Percentiles rank a stretch among this genome's conserved stretches.
These are phyloP conservation scores for Talinum fruticosum DNA, from an alignment of 148 eudicot genomes.

Conservation along the genomic window DNA sequence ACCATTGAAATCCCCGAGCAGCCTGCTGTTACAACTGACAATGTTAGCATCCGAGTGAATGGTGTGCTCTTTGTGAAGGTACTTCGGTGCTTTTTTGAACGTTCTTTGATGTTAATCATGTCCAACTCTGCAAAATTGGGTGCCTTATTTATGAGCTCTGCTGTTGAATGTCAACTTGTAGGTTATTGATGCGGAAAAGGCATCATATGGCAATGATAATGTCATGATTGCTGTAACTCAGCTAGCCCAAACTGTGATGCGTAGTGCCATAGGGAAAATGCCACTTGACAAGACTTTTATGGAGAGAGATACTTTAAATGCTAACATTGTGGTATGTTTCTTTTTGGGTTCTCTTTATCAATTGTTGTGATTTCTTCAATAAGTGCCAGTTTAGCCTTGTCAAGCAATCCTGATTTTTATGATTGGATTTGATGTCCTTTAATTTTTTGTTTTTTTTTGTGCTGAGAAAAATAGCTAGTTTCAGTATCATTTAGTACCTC, in stretches of 20 bases:
- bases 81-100: not conserved
- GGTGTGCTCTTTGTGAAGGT: constrained; percentile 93
- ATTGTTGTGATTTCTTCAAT: not conserved
- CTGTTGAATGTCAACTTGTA: constrained; percentile 29
- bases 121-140: not conserved
- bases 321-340: constrained; percentile 77
- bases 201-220: constrained; percentile 91
- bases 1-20: constrained; percentile 82
- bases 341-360: not conserved
- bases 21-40: constrained; percentile 86
- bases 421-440: not conserved
- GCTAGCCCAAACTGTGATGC: constrained; percentile 94
- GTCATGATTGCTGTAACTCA: constrained; percentile 79
- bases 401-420: not conserved
- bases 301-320: constrained; percentile 88
- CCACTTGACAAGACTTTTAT: constrained; percentile 91
- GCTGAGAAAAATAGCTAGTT: not conserved
- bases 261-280: constrained; percentile 89
- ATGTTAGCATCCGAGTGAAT: constrained; percentile 78
- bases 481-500: not conserved
- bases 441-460: not conserved
- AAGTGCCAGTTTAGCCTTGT: not conserved
- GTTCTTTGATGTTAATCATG: not conserved
- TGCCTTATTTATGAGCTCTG: not conserved
- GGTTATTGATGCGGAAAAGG: constrained; percentile 74